phyloP scores from a whole-genome alignment of 1,284 basidiomycete genomes.

The Ustilago tritici region DNA sequence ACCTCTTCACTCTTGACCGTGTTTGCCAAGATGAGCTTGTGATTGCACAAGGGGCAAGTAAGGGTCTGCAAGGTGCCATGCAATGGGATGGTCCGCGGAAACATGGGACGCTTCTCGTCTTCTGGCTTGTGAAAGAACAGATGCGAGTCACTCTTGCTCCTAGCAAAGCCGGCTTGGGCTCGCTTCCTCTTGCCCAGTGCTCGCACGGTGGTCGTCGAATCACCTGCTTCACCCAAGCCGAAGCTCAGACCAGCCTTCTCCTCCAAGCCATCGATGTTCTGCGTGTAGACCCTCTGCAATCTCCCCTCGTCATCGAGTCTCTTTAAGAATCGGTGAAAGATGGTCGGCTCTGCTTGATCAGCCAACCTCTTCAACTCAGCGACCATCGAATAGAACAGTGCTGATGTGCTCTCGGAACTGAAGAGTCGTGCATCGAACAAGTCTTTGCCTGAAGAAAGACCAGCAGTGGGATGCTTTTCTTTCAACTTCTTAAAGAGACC shows the following conservation, averaged over 20 bases:
- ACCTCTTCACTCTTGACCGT: constrained; percentile 28
- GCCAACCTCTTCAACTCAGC: constrained; percentile 86
- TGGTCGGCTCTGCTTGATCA: constrained; percentile 81
- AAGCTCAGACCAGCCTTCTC: constrained; percentile 78
- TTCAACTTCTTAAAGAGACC: constrained; percentile 84
- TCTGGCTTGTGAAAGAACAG: constrained; percentile 38
- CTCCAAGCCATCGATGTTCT: constrained; percentile 95
- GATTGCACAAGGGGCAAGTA: constrained; percentile 84
- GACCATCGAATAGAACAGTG: constrained; percentile 91
- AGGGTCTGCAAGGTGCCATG: constrained; percentile 86
- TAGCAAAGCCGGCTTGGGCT: constrained; percentile 26
- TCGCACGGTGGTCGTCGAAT: constrained; percentile 49
- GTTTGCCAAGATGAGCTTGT: constrained; percentile 70
- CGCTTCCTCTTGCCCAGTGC: constrained; percentile 59
- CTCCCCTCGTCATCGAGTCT: constrained; percentile 85
- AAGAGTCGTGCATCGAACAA: constrained; percentile 91
- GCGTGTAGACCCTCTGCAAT: constrained; percentile 88
- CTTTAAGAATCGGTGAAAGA: constrained; percentile 88
- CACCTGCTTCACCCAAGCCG: constrained; percentile 59
- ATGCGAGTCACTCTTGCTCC: constrained; percentile 62
- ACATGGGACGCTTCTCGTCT: constrained; percentile 50
- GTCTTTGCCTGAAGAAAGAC: constrained; percentile 81
- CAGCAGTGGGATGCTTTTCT: constrained; percentile 80
- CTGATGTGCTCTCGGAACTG: constrained; percentile 79
- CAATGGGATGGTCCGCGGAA: constrained; percentile 85